Percentiles rank a stretch among this genome's conserved stretches.
phyloP scores from a whole-genome alignment of 2,329 filamentous ascomycete genomes.

The Fusarium succisae region DNA sequence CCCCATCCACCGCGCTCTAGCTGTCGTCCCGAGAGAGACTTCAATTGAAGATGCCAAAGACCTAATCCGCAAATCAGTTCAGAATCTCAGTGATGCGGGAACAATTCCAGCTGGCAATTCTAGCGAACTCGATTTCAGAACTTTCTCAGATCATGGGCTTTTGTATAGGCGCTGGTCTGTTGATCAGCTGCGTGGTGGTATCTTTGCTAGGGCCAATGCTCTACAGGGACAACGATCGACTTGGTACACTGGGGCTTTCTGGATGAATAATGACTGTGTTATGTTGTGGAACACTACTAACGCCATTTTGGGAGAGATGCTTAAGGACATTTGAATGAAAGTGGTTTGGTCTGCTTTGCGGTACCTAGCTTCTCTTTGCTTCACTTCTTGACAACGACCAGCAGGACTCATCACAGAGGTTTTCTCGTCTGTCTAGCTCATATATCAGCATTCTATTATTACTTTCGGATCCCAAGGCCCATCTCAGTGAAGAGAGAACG shows the following conservation, averaged over 20 bases:
- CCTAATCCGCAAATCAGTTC: accelerated
- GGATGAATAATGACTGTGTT: background rate
- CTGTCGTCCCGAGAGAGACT: background rate
- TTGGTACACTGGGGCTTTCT: background rate
- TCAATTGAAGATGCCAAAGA: background rate
- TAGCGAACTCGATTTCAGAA: background rate
- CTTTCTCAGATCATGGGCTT: background rate
- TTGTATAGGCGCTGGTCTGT: background rate
- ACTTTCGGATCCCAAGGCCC: accelerated
- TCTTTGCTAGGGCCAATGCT: background rate
- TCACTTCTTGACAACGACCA: background rate
- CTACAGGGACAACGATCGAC: background rate
- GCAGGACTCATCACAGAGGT: accelerated
- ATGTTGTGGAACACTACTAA: background rate
- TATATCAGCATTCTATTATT: accelerated
- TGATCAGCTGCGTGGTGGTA: background rate
- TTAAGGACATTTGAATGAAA: background rate
- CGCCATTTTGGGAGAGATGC: accelerated
- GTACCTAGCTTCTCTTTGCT: background rate
- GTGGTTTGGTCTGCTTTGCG: background rate
- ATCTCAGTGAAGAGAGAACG: background rate
- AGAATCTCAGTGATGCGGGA: background rate
- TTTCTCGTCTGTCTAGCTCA: accelerated
- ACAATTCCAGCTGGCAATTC: background rate
- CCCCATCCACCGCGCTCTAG: background rate